Base-by-base conservation (phyloP, 768 basidiomycete genomes). In the Calocera cornea region DNA sequence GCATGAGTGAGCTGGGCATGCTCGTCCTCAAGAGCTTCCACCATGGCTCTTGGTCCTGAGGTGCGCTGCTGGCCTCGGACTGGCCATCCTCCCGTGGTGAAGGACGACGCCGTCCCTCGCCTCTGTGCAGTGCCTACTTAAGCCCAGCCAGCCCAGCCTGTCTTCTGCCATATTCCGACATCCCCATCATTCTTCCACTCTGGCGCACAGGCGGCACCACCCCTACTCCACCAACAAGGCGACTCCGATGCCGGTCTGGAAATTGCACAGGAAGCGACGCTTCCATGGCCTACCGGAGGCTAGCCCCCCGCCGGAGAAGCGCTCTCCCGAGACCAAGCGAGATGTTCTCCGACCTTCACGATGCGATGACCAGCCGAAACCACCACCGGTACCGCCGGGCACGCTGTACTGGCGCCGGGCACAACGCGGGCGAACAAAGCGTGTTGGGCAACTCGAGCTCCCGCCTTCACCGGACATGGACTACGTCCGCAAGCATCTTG, bases 21-120 rank as follows among this genome's bases (percentile, higher is more conserved):
- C 5, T 47, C 8, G 24, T 47, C 44, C 44, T 19, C 44, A 19
- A 17, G 44, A 47, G 44, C 19, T 47, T 47, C 8, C 7, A 19
- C 44, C 44, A 47, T 47, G 44, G 10, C 11, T 41, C 40, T 41
- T 41, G 40, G 44, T 47, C 44, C 44, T 47, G 8, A 8, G 54
- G 54, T 16, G 11, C 22, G 31, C 54, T 60, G 54, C 54, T 60
- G 54, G 54, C 54, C 54, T 60, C 54, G 27, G 24, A 60, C 54
- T 60, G 54, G 54, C 54, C 31, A 29, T 27, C 24, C 54, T 60
- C 86, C n/a, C n/a, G n/a, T 2, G 75, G 76, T 8, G 71, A 75
- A 5, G 76, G 76, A 27, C 66, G 31, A 38, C 66, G 54, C n/a
- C 34, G 41, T 38, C 36, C 36, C 36, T 38, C 36, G 14, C 14